Base-by-base conservation (phyloP, 352 stramenopile genomes). In the Pythium aristosporum region DNA sequence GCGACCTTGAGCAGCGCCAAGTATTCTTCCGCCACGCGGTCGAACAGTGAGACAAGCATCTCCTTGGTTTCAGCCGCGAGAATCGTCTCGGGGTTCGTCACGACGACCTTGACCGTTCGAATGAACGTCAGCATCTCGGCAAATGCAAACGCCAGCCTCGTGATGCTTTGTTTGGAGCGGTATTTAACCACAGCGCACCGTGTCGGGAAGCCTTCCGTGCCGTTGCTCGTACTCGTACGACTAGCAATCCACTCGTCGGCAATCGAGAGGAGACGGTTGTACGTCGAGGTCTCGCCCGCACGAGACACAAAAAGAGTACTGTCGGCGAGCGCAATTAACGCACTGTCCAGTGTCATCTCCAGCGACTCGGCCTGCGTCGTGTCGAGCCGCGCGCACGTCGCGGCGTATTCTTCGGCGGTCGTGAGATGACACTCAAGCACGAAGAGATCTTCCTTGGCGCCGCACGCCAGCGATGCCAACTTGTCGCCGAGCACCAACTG, bases 401-500 rank as follows among this genome's bases (percentile, higher is more conserved):
- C 49, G 43, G 15, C 37, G 42, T 72, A 89, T 50, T 89, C 79
- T 9, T 92, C 79, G 41, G 86, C 68, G 0, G 81, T 92, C 28
- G 81, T 90, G 41, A 88, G 52, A 55, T 90, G 76, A 44, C 80
- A 89, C 44, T 92, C 83, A 5, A 92, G 72, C 62, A 90, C 76
- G 57, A 89, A 92, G 8, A 88, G 54, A 54, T 92, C 81, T 53
- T 89, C 81, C 56, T 85, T 82, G 10, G 80, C 78, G 67, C 87
- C 75, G 25, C 75, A 89, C 5, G 79, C 77, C 21, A 92, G 63
- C 7, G 69, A 67, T 6, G 80, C 77, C 6, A 92, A 68, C 20
- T 84, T 88, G 37, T 86, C 79, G 12, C 80, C 82, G 34, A 91
- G 61, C 5, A 87, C 51, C 15, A 89, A 50, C 46, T 88, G 80